These are phyloP conservation scores for Trichophyton schoenleinii DNA, from an alignment of 2,329 filamentous ascomycete species.

Conservation along the genomic window DNA sequence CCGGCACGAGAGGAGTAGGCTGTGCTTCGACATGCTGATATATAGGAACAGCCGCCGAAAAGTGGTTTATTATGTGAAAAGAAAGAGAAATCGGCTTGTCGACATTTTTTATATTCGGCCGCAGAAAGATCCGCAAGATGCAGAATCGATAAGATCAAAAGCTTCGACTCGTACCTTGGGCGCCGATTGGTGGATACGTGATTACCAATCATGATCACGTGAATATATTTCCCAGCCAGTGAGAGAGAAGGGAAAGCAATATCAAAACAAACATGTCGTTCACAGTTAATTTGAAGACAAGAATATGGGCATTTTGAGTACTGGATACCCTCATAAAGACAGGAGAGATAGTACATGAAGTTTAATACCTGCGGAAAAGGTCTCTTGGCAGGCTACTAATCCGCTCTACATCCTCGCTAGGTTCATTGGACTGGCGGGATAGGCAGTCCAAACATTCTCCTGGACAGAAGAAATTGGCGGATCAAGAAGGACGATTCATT, in stretches of 20 bases:
- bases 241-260: too few relatives aligned
- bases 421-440: too few relatives aligned
- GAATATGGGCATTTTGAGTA: too few relatives aligned
- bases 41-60: background rate
- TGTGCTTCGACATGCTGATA: conserved; percentile 21
- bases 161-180: background rate
- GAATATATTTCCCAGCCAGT: background rate
- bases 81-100: background rate
- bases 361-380: too few relatives aligned
- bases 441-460: too few relatives aligned
- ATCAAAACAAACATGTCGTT: too few relatives aligned
- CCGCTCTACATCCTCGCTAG: too few relatives aligned
- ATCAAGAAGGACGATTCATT: background rate
- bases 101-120: background rate
- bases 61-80: background rate
- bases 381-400: too few relatives aligned
- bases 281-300: too few relatives aligned
- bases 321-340: too few relatives aligned
- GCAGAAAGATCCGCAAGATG: background rate
- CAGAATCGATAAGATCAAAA: background rate
- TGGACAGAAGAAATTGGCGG: too few relatives aligned
- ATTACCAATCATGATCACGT: background rate
- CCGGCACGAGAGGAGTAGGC: conserved; percentile 17
- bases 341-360: too few relatives aligned
- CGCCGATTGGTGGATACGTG: background rate